Conservation (phyloP, 2,329 filamentous ascomycete genomes). For the Fusarium protoensiforme region DNA sequence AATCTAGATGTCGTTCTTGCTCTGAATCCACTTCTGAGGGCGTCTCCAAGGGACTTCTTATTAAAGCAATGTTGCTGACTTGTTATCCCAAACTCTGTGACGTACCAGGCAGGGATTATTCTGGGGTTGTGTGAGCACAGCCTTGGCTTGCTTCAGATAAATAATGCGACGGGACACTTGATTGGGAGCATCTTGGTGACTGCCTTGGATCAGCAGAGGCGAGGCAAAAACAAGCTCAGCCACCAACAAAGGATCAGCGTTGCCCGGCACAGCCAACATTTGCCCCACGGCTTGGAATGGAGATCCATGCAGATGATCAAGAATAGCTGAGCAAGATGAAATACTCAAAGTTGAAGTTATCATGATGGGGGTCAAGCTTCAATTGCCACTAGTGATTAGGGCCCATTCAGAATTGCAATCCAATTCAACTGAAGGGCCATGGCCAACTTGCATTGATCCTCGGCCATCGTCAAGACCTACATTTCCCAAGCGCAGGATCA, state of each 20-base stretch:
- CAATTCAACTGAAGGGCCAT: no score
- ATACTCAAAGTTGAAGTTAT: no score
- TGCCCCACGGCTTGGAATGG: not conserved
- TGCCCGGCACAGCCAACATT: not conserved
- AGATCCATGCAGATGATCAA: not conserved
- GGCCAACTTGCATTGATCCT: no score
- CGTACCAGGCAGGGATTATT: not conserved
- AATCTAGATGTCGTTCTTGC: not conserved
- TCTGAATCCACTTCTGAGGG: not conserved
- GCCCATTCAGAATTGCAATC: no score
- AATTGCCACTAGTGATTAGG: no score
- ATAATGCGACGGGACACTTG: not conserved
- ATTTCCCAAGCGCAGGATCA: no score
- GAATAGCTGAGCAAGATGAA: not conserved
- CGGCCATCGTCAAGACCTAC: no score
- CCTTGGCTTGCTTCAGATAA: not conserved
- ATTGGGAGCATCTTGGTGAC: not conserved
- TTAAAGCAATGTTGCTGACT: not conserved
- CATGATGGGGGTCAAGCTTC: no score
- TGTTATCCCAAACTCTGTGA: not conserved
- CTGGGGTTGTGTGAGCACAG: not conserved
- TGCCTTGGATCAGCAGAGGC: not conserved
- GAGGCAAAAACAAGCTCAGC: not conserved
- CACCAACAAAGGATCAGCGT: not conserved
- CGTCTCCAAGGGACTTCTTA: not conserved